Evolutionary conservation across 192 early-diverging fungal species (phyloP).

Genomic region (Entrophospora sp.): DNA sequence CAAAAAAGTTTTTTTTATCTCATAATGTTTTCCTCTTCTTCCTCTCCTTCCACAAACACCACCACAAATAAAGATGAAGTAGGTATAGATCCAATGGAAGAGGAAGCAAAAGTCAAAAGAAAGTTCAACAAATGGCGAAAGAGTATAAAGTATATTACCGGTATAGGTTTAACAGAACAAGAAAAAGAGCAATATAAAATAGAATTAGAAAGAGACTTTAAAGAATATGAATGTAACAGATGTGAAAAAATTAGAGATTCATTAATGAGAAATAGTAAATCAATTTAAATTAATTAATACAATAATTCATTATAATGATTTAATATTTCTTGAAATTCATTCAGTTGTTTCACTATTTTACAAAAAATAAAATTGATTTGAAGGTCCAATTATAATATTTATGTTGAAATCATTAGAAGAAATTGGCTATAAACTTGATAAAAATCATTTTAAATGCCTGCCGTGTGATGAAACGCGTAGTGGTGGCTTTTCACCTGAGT

Average conservation of each 20-base stretch:
- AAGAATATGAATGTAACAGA: slow-evolving; percentile 41
- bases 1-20: no score
- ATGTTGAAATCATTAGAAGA: slow-evolving; percentile 73
- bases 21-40: no score
- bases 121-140: slow-evolving; percentile 57
- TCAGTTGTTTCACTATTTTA: no score
- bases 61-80: background rate
- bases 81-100: background rate
- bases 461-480: slow-evolving; percentile 74
- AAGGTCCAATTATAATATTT: slow-evolving; percentile 78
- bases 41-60: background rate
- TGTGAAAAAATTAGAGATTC: slow-evolving; percentile 77
- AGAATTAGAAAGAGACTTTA: slow-evolving; percentile 35
- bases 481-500: slow-evolving; percentile 78
- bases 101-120: slow-evolving; percentile 41
- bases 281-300: background rate
- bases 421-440: slow-evolving; percentile 52
- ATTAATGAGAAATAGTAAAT: slow-evolving; percentile 57
- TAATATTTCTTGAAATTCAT: background rate
- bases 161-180: slow-evolving; percentile 45
- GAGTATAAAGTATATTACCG: slow-evolving; percentile 48
- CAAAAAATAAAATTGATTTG: no score
- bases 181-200: slow-evolving; percentile 32
- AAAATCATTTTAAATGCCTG: slow-evolving; percentile 63
- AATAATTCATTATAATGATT: background rate